phyloP scores from a whole-genome alignment of 495 filamentous ascomycete species.

The Trichocladium antarcticum region DNA sequence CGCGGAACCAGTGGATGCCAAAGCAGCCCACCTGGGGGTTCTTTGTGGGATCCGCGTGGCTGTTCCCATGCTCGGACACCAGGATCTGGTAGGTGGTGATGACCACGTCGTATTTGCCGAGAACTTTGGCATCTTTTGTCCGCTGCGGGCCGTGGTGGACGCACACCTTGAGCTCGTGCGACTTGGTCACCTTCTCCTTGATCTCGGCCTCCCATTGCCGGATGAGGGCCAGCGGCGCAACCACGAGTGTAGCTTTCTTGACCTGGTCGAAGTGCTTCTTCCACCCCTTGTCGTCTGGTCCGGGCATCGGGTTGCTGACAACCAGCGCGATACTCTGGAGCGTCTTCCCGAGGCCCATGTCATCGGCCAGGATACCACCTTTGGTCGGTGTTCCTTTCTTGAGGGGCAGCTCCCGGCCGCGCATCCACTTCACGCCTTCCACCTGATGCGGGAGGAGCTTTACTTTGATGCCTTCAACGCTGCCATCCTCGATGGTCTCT shows the following conservation, averaged over 20 bases:
- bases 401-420: constrained; percentile 64
- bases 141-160: constrained; percentile 84
- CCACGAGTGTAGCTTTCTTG: constrained; percentile 73
- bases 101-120: constrained; percentile 84
- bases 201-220: constrained; percentile 96
- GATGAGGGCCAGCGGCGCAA: constrained; percentile 91
- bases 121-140: constrained; percentile 59
- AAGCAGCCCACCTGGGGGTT: constrained; percentile 71
- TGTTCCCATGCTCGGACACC: constrained; percentile 71
- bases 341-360: constrained; percentile 82
- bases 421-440: constrained; percentile 89
- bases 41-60: constrained; percentile 37
- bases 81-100: constrained; percentile 95
- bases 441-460: constrained; percentile 86
- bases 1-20: constrained; percentile 84
- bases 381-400: constrained; percentile 72
- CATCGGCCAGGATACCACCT: constrained; percentile 77
- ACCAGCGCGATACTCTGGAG: constrained; percentile 74
- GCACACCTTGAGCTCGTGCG: constrained; percentile 62
- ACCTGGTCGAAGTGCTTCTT: constrained; percentile 50
- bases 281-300: constrained; percentile 38
- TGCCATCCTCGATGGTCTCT: constrained; percentile 23
- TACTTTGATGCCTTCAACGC: constrained; percentile 65
- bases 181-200: constrained; percentile 56
- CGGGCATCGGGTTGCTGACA: constrained; percentile 66